phyloP scores from a whole-genome alignment of 495 filamentous ascomycete genomes.

The Lepraria neglecta region DNA sequence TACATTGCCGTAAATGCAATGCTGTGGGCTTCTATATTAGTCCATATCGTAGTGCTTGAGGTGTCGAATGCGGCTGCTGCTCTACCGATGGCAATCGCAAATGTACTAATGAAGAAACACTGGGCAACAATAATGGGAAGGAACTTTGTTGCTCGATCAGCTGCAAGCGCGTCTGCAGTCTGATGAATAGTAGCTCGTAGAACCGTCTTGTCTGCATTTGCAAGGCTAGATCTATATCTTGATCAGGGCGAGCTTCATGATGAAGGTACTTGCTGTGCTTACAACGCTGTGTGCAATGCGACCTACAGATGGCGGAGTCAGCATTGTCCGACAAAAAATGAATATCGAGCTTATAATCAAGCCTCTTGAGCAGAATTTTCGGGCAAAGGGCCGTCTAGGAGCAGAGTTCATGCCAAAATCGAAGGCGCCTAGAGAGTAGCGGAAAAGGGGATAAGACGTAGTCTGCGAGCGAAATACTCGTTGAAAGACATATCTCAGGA shows the following conservation, averaged over 20 bases:
- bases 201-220: neutral
- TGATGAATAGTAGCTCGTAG: constrained; percentile 5
- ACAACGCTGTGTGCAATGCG: constrained; percentile 8
- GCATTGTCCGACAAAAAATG: too few relatives aligned
- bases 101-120: constrained; percentile 12
- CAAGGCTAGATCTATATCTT: neutral
- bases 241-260: neutral
- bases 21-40: constrained; percentile 22
- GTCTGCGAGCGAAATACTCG: too few relatives aligned
- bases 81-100: constrained; percentile 11
- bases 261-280: neutral
- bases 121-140: constrained; percentile 14
- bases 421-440: too few relatives aligned
- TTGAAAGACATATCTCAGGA: too few relatives aligned
- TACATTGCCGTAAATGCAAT: constrained; percentile 18
- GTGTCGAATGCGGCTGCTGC: constrained; percentile 10
- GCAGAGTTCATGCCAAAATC: too few relatives aligned
- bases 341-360: too few relatives aligned
- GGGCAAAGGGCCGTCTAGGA: too few relatives aligned
- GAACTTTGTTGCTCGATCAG: constrained; percentile 19
- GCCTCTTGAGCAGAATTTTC: too few relatives aligned
- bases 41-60: constrained; percentile 14
- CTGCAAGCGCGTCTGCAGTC: constrained; percentile 18
- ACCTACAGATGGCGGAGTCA: too few relatives aligned
- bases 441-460: too few relatives aligned